phyloP scores from a whole-genome alignment of 306 rosid genomes.

The Pterocarpus santalinus region DNA sequence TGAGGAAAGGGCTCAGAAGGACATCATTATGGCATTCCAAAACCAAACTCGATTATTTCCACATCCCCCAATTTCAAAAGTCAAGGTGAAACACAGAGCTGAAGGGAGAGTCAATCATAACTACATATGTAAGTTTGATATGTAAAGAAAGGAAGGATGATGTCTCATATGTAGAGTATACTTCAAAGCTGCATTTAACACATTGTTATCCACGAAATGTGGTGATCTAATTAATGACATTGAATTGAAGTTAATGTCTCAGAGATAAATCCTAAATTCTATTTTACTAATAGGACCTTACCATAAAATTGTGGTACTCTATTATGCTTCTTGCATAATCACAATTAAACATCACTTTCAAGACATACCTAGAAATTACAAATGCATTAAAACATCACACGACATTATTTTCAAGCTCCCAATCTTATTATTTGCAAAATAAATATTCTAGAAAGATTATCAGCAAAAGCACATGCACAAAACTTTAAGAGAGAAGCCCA shows the following conservation, averaged over 20 bases:
- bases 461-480: conserved; percentile 28
- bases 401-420: conserved; percentile 32
- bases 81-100: too few species aligned
- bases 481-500: not conserved
- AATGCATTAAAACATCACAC: conserved; percentile 38
- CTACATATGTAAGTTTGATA: too few species aligned
- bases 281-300: conserved; percentile 47
- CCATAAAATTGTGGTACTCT: conserved; percentile 95
- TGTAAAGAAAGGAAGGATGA: not conserved
- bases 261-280: conserved; percentile 26
- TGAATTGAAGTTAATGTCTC: not conserved
- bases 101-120: too few species aligned
- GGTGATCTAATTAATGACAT: conserved; percentile 19
- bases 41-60: too few species aligned
- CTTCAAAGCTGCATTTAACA: conserved; percentile 20
- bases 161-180: conserved; percentile 2
- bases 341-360: conserved; percentile 91
- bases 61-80: too few species aligned
- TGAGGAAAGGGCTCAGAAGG: too few species aligned
- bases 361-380: conserved; percentile 74
- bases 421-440: conserved; percentile 18
- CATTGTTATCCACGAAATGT: conserved; percentile 23
- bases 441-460: conserved; percentile 13
- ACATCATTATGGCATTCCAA: too few species aligned
- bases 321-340: conserved; percentile 91